These are phyloP conservation scores for Cutaneotrichosporon arboriforme DNA, from an alignment of 1,284 basidiomycete species.

Conservation along the genomic window DNA sequence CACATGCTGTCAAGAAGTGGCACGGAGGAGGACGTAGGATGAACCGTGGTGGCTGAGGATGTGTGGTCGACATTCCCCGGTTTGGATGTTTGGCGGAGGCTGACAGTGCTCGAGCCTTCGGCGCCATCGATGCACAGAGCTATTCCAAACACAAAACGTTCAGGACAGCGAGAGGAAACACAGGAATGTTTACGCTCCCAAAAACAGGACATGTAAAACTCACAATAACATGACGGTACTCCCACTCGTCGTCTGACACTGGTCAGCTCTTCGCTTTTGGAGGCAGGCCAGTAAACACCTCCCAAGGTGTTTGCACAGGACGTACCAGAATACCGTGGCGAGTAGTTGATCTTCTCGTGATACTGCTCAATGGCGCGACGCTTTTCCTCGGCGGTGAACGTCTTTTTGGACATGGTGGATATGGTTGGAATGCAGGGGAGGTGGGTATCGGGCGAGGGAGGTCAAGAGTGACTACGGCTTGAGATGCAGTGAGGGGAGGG, in stretches of 20 bases:
- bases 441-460: neutral
- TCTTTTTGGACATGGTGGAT: slow-evolving; percentile 42
- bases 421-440: neutral
- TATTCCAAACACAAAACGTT: neutral
- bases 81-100: too few relatives aligned
- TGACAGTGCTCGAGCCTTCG: too few relatives aligned
- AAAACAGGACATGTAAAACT: slow-evolving; percentile 14
- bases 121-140: too few relatives aligned
- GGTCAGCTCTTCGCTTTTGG: neutral
- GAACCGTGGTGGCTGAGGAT: neutral
- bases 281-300: neutral
- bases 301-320: neutral
- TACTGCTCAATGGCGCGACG: slow-evolving; percentile 46
- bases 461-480: too few relatives aligned
- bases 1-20: too few relatives aligned
- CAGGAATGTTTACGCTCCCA: too few relatives aligned
- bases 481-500: too few relatives aligned
- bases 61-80: neutral
- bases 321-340: slow-evolving; percentile 41
- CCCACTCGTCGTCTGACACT: slow-evolving; percentile 43
- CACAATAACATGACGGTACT: slow-evolving; percentile 49
- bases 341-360: slow-evolving; percentile 46
- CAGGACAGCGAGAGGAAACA: neutral
- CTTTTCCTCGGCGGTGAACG: slow-evolving; percentile 44
- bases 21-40: too few relatives aligned